phyloP scores from a whole-genome alignment of 306 rosid genomes.

The Quercus dentata region DNA sequence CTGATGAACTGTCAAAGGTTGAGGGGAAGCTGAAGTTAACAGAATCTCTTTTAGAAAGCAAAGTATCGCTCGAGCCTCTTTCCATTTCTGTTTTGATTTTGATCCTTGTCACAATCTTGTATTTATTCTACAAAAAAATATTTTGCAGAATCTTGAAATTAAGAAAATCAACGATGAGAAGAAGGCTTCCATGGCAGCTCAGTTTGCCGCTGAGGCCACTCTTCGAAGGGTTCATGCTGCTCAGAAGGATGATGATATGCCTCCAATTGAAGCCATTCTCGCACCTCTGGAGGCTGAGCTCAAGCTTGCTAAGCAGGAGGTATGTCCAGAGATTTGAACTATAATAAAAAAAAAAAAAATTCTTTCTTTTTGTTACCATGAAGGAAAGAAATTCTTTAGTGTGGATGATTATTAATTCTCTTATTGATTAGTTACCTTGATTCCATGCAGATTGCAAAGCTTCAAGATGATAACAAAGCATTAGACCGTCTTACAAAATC shows the following conservation, averaged over 20 bases:
- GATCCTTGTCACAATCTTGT: slow-evolving; percentile 7
- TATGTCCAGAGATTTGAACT: slow-evolving; percentile 10
- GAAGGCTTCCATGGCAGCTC: slow-evolving; percentile 99
- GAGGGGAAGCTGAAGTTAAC: slow-evolving; percentile 91
- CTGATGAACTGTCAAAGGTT: slow-evolving; percentile 84
- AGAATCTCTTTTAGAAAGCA: slow-evolving; percentile 95
- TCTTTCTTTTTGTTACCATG: background rate
- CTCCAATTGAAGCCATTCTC: slow-evolving; percentile 98
- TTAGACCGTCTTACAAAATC: slow-evolving; percentile 97
- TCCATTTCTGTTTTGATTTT: slow-evolving; percentile 9
- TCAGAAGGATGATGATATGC: slow-evolving; percentile 99
- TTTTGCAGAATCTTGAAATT: slow-evolving; percentile 93
- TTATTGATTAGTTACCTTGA: slow-evolving; percentile 25
- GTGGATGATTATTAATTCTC: slow-evolving; percentile 5
- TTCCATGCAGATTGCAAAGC: slow-evolving; percentile 82
- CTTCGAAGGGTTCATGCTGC: slow-evolving; percentile 99
- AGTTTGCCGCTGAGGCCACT: slow-evolving; percentile 99
- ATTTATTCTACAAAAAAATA: slow-evolving; percentile 21
- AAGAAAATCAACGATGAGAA: slow-evolving; percentile 99
- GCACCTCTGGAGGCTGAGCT: slow-evolving; percentile 99
- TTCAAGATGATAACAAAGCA: slow-evolving; percentile 97
- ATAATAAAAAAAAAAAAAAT: too few species aligned
- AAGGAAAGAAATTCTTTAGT: background rate
- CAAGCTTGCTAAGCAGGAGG: slow-evolving; percentile 98
- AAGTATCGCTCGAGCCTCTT: slow-evolving; percentile 46